Base-by-base conservation (phyloP, 768 basidiomycete species). In the Mycena filopes region DNA sequence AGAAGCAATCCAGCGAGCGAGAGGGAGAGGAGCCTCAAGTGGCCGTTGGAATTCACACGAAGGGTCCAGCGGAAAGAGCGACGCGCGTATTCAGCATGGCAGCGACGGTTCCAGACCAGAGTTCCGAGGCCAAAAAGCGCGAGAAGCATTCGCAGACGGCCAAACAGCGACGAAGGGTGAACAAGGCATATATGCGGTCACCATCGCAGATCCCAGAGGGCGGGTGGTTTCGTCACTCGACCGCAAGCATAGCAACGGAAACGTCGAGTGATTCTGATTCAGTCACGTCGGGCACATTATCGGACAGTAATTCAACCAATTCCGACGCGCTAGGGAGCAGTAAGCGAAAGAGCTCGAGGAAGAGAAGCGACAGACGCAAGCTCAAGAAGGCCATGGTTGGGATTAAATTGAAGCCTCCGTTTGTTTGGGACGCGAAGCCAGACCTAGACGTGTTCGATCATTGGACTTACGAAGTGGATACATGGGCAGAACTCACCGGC, bases 361-460 rank as follows among this genome's bases (percentile, higher is more conserved):
- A 33, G 31, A 33, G 31, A 12, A 5, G 31, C 31, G 31, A 33
- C 5, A 33, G 31, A 33, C 7, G 7, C 5, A 33, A 6, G 31
- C 31, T 33, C 20, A n/a, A 23, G 38, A 48, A 38, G 21, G 45
- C 21, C 16, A 49, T 40, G 57, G 1, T 11, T 1, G 57, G 57
- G 1, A 49, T 71, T 0, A 67, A 72, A 47, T 31, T 71, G 23
- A 65, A 66, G n/a, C 4, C 47, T 15, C 70, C 70, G 8, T 66
- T 68, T 25, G 47, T 59, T 12, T 72, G 59, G 55, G 60, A 70
- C 33, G 71, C 70, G 3, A 64, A 47, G 6, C 49, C 67, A 2
- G 65, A 69, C 28, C 26, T 72, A 0, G 71, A 72, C 21, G 15
- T 57, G 0, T 72, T 69, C 28, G 71, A 72, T 36, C 63, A 65